phyloP scores from a whole-genome alignment of 2,329 filamentous ascomycete species.

The Alternaria postmessia region DNA sequence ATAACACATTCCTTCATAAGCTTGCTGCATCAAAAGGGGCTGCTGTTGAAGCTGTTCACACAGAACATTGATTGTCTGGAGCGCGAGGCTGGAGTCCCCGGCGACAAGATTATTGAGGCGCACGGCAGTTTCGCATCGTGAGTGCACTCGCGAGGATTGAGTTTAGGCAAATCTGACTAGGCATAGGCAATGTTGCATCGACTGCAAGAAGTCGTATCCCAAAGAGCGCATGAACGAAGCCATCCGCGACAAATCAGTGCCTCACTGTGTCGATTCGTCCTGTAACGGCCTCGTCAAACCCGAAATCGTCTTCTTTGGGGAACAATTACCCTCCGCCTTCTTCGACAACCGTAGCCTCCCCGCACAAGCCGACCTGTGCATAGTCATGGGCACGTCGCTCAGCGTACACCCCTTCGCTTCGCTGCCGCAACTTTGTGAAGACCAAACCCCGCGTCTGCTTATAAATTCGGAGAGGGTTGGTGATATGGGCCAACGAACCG shows the following conservation, averaged over 20 bases:
- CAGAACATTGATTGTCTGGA: slow-evolving; percentile 99
- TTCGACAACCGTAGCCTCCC: slow-evolving; percentile 65
- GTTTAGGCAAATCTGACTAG: slow-evolving; percentile 1
- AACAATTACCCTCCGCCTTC: slow-evolving; percentile 72
- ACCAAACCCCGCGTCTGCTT: slow-evolving; percentile 76
- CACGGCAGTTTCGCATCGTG: slow-evolving; percentile 86
- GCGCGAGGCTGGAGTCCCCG: slow-evolving; percentile 82
- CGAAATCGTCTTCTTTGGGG: slow-evolving; percentile 94
- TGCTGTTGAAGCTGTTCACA: slow-evolving; percentile 87
- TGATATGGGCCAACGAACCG: slow-evolving; percentile 74
- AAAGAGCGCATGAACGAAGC: slow-evolving; percentile 76
- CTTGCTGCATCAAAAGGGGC: slow-evolving; percentile 78
- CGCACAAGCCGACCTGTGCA: slow-evolving; percentile 74
- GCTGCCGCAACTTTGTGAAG: slow-evolving; percentile 70
- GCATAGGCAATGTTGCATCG: slow-evolving; percentile 81
- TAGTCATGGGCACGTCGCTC: slow-evolving; percentile 89
- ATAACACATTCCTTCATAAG: slow-evolving; percentile 89
- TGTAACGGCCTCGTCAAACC: slow-evolving; percentile 89
- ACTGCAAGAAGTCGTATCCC: slow-evolving; percentile 78
- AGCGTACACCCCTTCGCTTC: slow-evolving; percentile 88
- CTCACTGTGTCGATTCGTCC: slow-evolving; percentile 66
- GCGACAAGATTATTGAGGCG: slow-evolving; percentile 85
- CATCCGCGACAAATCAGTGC: slow-evolving; percentile 72
- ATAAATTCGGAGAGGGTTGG: slow-evolving; percentile 90
- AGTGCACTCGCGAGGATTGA: neutral